Percentiles rank a stretch among this genome's conserved stretches.
phyloP scores from a whole-genome alignment of 164 flowering plant species.

The Santalum album region DNA sequence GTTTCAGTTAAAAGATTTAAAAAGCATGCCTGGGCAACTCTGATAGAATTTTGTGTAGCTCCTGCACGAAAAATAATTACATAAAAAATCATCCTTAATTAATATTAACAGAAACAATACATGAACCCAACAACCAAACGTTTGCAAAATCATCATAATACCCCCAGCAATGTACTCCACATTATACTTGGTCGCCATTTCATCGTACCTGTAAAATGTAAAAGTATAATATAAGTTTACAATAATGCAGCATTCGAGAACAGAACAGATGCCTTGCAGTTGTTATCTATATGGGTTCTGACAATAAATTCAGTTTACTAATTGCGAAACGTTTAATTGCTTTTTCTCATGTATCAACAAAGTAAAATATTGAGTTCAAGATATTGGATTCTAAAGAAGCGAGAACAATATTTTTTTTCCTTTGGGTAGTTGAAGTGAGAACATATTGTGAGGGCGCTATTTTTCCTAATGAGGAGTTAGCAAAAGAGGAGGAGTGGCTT shows the following conservation, averaged over 20 bases:
- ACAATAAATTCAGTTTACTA: too few species aligned
- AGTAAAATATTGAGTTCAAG: too few species aligned
- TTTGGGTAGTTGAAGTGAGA: too few species aligned
- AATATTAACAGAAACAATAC: background rate
- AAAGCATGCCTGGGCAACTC: slow-evolving; percentile 70
- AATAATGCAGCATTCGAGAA: background rate
- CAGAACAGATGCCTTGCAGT: too few species aligned
- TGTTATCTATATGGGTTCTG: too few species aligned
- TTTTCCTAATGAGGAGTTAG: too few species aligned
- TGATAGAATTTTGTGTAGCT: slow-evolving; percentile 93
- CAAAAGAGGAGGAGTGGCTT: slow-evolving; percentile 16
- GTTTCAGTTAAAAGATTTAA: background rate
- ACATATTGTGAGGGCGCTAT: too few species aligned
- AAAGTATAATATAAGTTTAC: too few species aligned
- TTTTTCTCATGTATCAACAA: too few species aligned
- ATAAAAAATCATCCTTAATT: slow-evolving; percentile 4
- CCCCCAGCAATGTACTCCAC: slow-evolving; percentile 91
- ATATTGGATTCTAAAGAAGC: too few species aligned
- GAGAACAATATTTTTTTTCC: too few species aligned
- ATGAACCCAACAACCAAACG: background rate
- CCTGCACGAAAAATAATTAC: slow-evolving; percentile 35
- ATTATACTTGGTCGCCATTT: slow-evolving; percentile 37
- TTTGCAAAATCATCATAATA: slow-evolving; percentile 13
- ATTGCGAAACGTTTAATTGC: too few species aligned
- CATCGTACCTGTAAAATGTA: slow-evolving; percentile 52